Evolutionary conservation across 805 yeast genomes (phyloP), one percentile per base, ranked within the genome.

Genomic region (Saccharomycopsis guyanensis): DNA sequence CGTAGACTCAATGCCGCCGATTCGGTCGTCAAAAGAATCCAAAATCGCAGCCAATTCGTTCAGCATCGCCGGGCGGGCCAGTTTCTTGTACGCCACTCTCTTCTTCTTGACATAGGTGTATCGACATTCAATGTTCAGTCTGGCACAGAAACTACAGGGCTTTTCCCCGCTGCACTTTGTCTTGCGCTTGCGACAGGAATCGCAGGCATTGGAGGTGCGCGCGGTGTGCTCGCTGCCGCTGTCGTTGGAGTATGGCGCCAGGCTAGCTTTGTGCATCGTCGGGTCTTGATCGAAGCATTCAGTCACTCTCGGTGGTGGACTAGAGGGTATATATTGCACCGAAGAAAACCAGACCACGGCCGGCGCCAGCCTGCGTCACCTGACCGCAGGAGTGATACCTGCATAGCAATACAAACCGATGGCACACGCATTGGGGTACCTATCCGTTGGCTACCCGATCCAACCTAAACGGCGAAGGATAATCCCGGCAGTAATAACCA

Each of bases 91-190:
- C 44, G 8, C 33, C n/a, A 44, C 39, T 41, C 53, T 27, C 40
- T 41, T 47, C 42, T 50, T 50, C 40, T 34, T 43, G 13, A 47
- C 42, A 41, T 50, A 50, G 8, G 51, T 50, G 32, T 44, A 48
- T 3, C 29, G n/a, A 24, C 53, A 50, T 20, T 27, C 24, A 4
- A 50, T 33, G 4, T 37, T 38, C 20, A 47, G 53, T n/a, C 20
- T 23, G 15, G 18, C 23, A 24, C 53, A 50, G 29, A 42, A 41
- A 2, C 16, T 35, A 32, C 53, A 50, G 16, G 53, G 53, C 10
- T 25, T 8, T 3, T 27, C 29, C 6, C 53, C 53, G 3, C 41
- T 31, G 18, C 53, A 50, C 32, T 50, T 50, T 4, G 47, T 50
- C 32, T 50, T 50, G 18, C 53, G 27, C 39, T 42, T 42, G n/a